These are phyloP conservation scores for Russula ochroleuca DNA, from an alignment of 768 basidiomycete genomes.

Conservation along the genomic window DNA sequence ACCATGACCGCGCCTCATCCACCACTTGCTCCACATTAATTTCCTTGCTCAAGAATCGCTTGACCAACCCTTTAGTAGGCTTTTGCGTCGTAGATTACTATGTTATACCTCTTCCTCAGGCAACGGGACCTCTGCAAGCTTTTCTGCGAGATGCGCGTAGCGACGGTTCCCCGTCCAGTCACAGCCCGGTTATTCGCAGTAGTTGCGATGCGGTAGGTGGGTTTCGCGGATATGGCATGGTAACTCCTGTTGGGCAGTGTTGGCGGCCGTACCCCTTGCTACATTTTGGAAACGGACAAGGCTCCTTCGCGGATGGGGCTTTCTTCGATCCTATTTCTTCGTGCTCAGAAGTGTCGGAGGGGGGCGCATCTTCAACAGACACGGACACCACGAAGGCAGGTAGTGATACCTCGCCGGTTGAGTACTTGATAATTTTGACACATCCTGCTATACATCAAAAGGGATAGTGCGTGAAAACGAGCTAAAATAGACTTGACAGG, in stretches of 20 bases:
- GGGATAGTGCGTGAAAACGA: not conserved
- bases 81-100: constrained; percentile 6
- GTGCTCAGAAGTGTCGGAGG: not conserved
- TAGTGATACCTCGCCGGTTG: not conserved
- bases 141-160: not conserved
- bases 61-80: not conserved
- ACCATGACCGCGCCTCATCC: not conserved
- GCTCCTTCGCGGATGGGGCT: not conserved
- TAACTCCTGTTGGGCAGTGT: not conserved
- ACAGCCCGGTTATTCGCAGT: constrained; percentile 7
- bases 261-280: not conserved
- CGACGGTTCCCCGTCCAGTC: not conserved
- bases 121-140: not conserved
- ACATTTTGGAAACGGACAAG: constrained; percentile 5
- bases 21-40: not conserved
- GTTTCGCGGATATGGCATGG: not conserved
- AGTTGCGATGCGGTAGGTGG: not conserved
- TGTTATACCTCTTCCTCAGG: not conserved
- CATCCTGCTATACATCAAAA: not conserved
- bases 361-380: not conserved
- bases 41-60: constrained; percentile 3
- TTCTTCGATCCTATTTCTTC: not conserved
- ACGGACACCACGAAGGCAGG: too few species aligned
- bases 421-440: not conserved
- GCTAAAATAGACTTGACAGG: not conserved